A percentile compares a stretch with the other conserved stretches of the same genome.
Conservation (phyloP, 164 flowering plant species). For the Buxus sempervirens region DNA sequence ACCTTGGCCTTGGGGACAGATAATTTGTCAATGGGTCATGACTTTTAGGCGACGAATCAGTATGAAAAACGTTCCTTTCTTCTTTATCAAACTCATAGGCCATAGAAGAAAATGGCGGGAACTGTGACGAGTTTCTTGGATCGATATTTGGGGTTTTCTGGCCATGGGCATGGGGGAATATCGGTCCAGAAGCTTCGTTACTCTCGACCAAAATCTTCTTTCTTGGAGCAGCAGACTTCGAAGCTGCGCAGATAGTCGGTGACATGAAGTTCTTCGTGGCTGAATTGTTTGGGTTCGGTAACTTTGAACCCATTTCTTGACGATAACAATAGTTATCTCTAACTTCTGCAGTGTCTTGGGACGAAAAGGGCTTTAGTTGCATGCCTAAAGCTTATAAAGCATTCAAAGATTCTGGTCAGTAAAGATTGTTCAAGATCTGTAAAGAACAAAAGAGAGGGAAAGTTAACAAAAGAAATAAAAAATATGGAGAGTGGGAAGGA, state of each 20-base stretch:
- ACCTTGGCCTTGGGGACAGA: slow-evolving; percentile 58
- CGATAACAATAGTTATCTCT: slow-evolving; percentile 33
- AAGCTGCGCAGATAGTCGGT: slow-evolving; percentile 38
- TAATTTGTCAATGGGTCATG: slow-evolving; percentile 57
- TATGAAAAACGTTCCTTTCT: slow-evolving; percentile 3
- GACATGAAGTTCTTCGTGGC: slow-evolving; percentile 40
- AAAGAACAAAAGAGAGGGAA: background rate
- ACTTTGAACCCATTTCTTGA: slow-evolving; percentile 17
- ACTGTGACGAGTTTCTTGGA: background rate
- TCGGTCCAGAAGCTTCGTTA: slow-evolving; percentile 19
- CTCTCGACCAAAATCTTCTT: slow-evolving; percentile 43
- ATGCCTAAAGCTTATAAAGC: background rate
- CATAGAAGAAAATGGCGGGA: background rate
- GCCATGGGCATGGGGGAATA: slow-evolving; percentile 9
- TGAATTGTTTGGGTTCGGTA: slow-evolving; percentile 12
- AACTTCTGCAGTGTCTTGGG: slow-evolving; percentile 16
- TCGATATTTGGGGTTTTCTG: slow-evolving; percentile 13
- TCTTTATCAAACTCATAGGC: slow-evolving; percentile 1
- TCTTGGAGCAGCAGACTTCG: slow-evolving; percentile 26
- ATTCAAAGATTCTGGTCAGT: background rate
- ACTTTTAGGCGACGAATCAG: slow-evolving; percentile 18
- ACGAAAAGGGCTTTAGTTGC: slow-evolving; percentile 1
- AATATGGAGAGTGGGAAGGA: background rate
- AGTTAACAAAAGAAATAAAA: background rate
- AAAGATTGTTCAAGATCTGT: background rate